Conservation (phyloP, 805 yeast species). For the Zygotorulaspora danielsina region DNA sequence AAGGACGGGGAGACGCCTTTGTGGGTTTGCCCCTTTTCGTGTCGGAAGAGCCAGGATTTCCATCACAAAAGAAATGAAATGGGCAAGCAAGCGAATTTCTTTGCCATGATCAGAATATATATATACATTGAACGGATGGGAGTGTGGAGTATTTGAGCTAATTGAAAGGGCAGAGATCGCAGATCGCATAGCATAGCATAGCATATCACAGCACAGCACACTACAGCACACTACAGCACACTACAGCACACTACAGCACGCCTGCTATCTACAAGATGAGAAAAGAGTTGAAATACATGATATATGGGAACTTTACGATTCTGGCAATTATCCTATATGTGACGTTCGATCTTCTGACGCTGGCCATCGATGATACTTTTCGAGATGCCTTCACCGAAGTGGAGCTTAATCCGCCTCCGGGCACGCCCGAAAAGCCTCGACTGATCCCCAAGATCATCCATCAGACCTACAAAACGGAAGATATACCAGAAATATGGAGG, state of each 20-base stretch:
- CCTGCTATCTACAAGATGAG: conserved; percentile 47
- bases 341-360: conserved; percentile 66
- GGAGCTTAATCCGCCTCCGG: conserved; percentile 54
- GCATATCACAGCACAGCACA: too few species aligned
- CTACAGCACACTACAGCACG: too few species aligned
- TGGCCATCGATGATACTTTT: conserved; percentile 68
- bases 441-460: conserved; percentile 87
- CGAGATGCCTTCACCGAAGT: conserved; percentile 57
- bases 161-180: too few species aligned
- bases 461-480: conserved; percentile 79
- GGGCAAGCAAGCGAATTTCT: background rate
- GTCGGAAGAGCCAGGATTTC: background rate
- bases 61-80: background rate
- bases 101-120: background rate
- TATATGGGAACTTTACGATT: conserved; percentile 56
- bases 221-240: too few species aligned
- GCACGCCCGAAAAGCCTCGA: conserved; percentile 43
- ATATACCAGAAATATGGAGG: conserved; percentile 78
- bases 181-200: too few species aligned
- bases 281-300: conserved; percentile 57
- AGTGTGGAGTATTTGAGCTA: too few species aligned
- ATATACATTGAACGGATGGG: too few species aligned
- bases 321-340: conserved; percentile 54
- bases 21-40: conserved; percentile 2
- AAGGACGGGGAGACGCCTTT: too few species aligned